phyloP scores from a whole-genome alignment of 495 filamentous ascomycete species.

The Penicillium flavigenum region DNA sequence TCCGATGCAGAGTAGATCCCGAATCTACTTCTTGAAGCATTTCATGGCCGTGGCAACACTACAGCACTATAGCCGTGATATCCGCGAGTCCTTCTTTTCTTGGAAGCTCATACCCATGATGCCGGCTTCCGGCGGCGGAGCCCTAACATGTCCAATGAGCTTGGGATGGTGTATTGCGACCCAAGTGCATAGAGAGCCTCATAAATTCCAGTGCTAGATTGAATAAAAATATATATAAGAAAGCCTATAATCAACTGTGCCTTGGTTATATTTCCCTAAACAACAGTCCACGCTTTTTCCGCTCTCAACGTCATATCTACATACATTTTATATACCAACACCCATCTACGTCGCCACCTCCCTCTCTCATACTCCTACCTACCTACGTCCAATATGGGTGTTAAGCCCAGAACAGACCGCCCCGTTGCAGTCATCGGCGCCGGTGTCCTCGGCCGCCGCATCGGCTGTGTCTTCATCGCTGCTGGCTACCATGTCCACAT shows the following conservation, averaged over 20 bases:
- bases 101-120: neutral
- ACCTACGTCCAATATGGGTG: neutral
- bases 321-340: neutral
- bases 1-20: neutral
- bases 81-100: neutral
- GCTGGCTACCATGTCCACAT: slow-evolving; percentile 48
- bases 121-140: slow-evolving; percentile 5
- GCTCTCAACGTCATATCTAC: slow-evolving; percentile 2
- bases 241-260: neutral
- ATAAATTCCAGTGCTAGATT: neutral
- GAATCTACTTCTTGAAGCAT: neutral
- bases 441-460: slow-evolving; percentile 50
- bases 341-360: neutral
- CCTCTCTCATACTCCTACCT: neutral
- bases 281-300: neutral
- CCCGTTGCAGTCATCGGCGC: slow-evolving; percentile 47
- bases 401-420: slow-evolving; percentile 20
- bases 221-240: neutral
- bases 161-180: neutral
- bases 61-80: neutral
- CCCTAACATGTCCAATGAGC: neutral
- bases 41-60: neutral
- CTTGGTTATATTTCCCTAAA: neutral
- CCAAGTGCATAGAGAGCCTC: neutral
- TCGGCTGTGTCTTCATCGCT: slow-evolving; percentile 40